Base-by-base conservation (phyloP, 2,329 filamentous ascomycete species). In the Phialemonium atrogriseum region DNA sequence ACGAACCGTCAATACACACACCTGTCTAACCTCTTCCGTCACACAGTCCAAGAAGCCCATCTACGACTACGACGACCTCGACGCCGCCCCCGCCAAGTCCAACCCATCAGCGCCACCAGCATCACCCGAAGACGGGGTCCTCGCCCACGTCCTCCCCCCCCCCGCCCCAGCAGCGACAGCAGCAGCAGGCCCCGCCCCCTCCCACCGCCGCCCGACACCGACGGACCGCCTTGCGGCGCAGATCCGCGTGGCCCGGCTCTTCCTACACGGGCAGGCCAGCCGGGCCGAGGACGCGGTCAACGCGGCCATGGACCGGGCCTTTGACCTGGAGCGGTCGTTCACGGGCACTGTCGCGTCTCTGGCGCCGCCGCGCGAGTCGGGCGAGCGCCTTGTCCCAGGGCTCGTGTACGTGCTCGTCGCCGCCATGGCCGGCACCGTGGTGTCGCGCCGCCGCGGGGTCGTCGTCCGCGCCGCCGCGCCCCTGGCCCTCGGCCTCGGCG, bases 401-500 rank as follows among this genome's bases (percentile, higher is more conserved):
- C 70, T 78, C 37, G 77, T 96, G 45, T 96, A 96, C 63, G 87
- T 96, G 27, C 73, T 95, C 18, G 88, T 98, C 28, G 81, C 88
- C 24, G 80, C 85, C 48, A 95, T 98, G 88, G 85, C 91, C 21
- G 91, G 89, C 46, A 87, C 78, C 58, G 96, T 98, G 55, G 67
- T 95, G 34, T 77, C 84, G 34, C 78, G 89, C 41, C 93, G 94
- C 67, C 79, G 89, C 47, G 88, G 83, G 58, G 71, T 96, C 41
- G 56, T 94, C 40, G 65, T 98, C 33, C 79, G 91, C 45, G 78
- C 80, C 33, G 67, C 79, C 2, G 71, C 84, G 2, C 91, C 91
- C 9, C 59, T 89, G 30, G 78, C 80, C 13, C 76, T 95, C 25
- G 91, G 88, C 44, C 64, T 94, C 41, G 78, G 78, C 34, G 84